These are phyloP conservation scores for Rhinocladiella similis DNA, from an alignment of 2,329 filamentous ascomycete genomes.

Conservation along the genomic window DNA sequence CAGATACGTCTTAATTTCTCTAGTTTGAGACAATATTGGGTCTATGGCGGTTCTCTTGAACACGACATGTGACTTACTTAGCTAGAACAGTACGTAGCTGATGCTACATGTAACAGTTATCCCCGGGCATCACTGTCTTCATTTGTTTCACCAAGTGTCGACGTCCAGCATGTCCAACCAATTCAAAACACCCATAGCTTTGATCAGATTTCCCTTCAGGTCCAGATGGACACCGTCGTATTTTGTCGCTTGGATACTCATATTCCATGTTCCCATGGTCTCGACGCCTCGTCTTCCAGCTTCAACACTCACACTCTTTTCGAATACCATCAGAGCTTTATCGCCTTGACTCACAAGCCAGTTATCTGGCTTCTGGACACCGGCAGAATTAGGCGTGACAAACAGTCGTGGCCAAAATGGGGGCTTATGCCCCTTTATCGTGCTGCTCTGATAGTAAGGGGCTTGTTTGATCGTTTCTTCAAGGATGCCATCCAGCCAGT, in stretches of 20 bases:
- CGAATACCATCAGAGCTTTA: conserved; percentile 49
- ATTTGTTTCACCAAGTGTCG: conserved; percentile 20
- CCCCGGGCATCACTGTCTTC: no score
- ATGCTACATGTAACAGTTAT: no score
- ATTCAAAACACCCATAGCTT: conserved; percentile 53
- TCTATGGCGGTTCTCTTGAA: no score
- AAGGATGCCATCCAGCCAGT: conserved; percentile 72
- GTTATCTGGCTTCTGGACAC: conserved; percentile 48
- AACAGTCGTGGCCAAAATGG: conserved; percentile 35
- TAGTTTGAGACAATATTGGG: no score
- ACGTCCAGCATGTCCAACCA: conserved; percentile 38
- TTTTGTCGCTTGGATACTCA: conserved; percentile 50
- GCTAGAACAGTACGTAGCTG: no score
- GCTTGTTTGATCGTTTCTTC: conserved; percentile 83
- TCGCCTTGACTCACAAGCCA: conserved; percentile 50
- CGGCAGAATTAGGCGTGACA: conserved; percentile 49
- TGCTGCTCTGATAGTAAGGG: conserved; percentile 16
- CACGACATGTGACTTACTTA: no score
- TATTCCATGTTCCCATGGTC: conserved; percentile 53
- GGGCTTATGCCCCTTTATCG: background rate
- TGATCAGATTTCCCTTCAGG: conserved; percentile 49
- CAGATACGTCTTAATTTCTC: no score
- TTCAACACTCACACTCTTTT: conserved; percentile 41
- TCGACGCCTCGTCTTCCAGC: conserved; percentile 42
- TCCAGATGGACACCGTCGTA: conserved; percentile 53